Evolutionary conservation across 2,329 filamentous ascomycete genomes (phyloP), one percentile per base, ranked within the genome.

Genomic region (Alternaria alternata): DNA sequence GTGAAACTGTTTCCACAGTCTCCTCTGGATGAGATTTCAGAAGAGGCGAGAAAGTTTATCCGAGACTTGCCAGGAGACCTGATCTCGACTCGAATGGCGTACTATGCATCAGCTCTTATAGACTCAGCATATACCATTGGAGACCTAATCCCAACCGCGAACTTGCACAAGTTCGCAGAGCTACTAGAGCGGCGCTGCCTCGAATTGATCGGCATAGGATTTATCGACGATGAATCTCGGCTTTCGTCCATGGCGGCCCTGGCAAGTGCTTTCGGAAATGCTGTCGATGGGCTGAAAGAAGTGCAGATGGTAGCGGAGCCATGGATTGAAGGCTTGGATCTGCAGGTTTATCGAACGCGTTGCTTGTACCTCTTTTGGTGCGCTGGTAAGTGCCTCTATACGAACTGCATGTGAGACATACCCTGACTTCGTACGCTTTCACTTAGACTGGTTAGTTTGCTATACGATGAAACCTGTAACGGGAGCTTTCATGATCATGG

Each of bases 291-390:
- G 6, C 18, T 14, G 4, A 69, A 65, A 44, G 61, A 61, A 49
- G 32, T 39, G 5, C n/a, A 57, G 2, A 16, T 43, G 1, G 7
- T 9, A 9, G 9, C n/a, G 4, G 53, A 58, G 14, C 57, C 57
- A 12, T 57, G 48, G 41, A 26, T 66, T 24, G 26, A 61, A n/a
- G 44, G 59, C 14, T 28, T 18, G 8, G 55, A 66, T 46, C 16
- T 65, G 24, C 24, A 56, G 11, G 26, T 63, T 12, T 67, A 48
- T 44, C 46, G 48, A 16, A 61, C 57, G 7, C 49, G 52, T 24
- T 64, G 54, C 38, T 36, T 66, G 9, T 63, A 65, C 30, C 55
- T 69, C 9, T 65, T 68, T 39, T 67, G 60, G 57, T 61, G 61
- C 20, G 59, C 56, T 9, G 56, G 28, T 30, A 30, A 30, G 28